Percentiles rank a stretch among this genome's conserved stretches.
Conservation (phyloP, 163 green algal species). For the Trebouxia gelatinosa region DNA sequence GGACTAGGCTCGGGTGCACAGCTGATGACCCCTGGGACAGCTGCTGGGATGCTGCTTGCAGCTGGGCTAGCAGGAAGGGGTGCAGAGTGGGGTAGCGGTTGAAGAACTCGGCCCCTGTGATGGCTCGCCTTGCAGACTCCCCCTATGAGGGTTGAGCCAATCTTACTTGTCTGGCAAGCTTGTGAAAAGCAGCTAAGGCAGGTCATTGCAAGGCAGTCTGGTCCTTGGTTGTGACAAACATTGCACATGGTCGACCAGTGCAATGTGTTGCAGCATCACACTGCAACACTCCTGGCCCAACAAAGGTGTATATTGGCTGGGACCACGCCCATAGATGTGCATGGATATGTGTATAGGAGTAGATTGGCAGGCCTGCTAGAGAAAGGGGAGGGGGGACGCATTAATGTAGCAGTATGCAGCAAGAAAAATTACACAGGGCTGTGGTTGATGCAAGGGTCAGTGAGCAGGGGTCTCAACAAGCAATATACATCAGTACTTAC, state of each 20-base stretch:
- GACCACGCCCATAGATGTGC: neutral
- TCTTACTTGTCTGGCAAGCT: neutral
- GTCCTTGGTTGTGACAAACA: neutral
- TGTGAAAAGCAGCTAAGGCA: neutral
- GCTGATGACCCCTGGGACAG: constrained; percentile 33
- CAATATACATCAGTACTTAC: neutral
- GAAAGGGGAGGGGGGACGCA: neutral
- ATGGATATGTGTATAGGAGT: neutral
- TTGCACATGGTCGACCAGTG: neutral
- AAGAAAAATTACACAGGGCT: neutral
- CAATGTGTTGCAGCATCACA: neutral
- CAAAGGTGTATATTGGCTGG: no score
- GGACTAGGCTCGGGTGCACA: constrained; percentile 76
- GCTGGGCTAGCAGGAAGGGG: constrained; percentile 74
- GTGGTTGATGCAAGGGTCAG: neutral
- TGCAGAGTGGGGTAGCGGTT: constrained; percentile 78
- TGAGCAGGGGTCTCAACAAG: no score
- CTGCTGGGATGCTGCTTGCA: constrained; percentile 46
- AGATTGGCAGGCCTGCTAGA: no score
- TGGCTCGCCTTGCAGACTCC: constrained; percentile 31
- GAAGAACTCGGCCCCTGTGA: constrained; percentile 77
- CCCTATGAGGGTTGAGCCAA: constrained; percentile 30
- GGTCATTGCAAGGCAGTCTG: neutral
- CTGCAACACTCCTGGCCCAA: no score
- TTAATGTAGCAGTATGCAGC: neutral